These are phyloP conservation scores for Acacia crassicarpa DNA, from an alignment of 306 rosid genomes.

Conservation along the genomic window DNA sequence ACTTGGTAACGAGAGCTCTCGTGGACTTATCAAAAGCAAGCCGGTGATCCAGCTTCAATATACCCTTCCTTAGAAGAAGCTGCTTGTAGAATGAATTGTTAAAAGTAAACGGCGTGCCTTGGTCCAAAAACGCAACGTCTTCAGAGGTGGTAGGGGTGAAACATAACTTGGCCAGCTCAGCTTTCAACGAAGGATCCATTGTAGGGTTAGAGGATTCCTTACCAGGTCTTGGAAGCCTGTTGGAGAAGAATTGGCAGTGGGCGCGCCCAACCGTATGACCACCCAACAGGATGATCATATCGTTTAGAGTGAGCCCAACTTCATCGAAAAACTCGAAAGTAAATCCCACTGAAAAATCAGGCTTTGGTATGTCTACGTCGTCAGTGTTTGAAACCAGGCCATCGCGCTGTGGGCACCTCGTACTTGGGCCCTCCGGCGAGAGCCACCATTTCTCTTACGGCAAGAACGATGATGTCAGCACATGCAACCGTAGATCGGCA, in stretches of 20 bases:
- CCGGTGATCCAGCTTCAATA: slow-evolving; percentile 38
- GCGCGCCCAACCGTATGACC: slow-evolving; percentile 50
- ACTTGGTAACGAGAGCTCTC: slow-evolving; percentile 19
- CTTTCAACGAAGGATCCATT: slow-evolving; percentile 36
- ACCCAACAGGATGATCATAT: slow-evolving; percentile 48
- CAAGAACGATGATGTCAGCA: slow-evolving; percentile 43
- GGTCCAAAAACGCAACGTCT: slow-evolving; percentile 40
- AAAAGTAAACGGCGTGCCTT: slow-evolving; percentile 26
- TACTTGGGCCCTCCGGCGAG: slow-evolving; percentile 42
- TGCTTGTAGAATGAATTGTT: slow-evolving; percentile 38
- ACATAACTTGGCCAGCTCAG: slow-evolving; percentile 20
- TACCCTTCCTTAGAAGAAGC: slow-evolving; percentile 26
- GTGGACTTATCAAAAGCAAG: slow-evolving; percentile 30
- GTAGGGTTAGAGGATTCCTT: slow-evolving; percentile 29
- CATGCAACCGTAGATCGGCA: slow-evolving; percentile 44
- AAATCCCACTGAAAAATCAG: neutral
- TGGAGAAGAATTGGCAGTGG: slow-evolving; percentile 34
- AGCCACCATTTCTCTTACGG: slow-evolving; percentile 34
- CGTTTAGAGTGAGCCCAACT: slow-evolving; percentile 24
- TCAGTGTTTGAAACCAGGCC: slow-evolving; percentile 26
- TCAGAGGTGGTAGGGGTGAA: neutral
- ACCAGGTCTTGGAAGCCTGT: slow-evolving; percentile 22
- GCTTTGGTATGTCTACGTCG: slow-evolving; percentile 32
- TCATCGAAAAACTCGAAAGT: slow-evolving; percentile 1
- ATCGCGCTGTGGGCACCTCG: slow-evolving; percentile 35